Base-by-base conservation (phyloP, 495 filamentous ascomycete species). In the Rusavskia elegans region DNA sequence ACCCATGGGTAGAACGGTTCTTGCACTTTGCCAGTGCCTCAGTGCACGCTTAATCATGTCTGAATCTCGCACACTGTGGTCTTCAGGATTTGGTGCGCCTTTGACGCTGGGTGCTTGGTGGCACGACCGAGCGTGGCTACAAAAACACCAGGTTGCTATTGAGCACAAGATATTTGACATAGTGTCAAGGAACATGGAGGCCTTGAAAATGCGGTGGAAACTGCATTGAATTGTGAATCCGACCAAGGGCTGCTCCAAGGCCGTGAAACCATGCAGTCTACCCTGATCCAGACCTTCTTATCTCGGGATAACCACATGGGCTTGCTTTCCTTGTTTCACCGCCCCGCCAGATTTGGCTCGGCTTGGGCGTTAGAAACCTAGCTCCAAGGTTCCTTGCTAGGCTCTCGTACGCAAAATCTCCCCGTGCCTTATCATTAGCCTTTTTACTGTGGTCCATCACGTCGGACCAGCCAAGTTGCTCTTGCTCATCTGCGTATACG, bases 361-460 rank as follows among this genome's bases (percentile, higher is more conserved):
- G 17, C 32, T 40, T 49, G 14, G 52, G 44, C 14, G 52, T 53
- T 23, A 53, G 23, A 40, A 29, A 45, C 17, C 41, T 52, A 21
- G 66, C 66, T 14, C 69, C 71, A 37, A 75, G 59, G 16, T 72
- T 71, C 51, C 67, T 55, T 3, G 70, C 70, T 41, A 76, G 61
- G 21, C 70, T 71, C 14, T 70, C 68, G 57, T 73, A 73, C 1
- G 71, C 71, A 10, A 67, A 68, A 17, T 62, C 63, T n/a, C 23
- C 44, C 5, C 6, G 20, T 9, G 44, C 23, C 19, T 70, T 64
- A 30, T 68, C 54, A 16, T 72, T 68, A 25, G 64, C 65, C 36
- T 67, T 64, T 23, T 55, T 55, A 17, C 46, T 41, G 21, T 38
- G 29, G 32, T 11, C 7, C 32, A 2, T 14, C 32, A 10, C 6